Base-by-base conservation (phyloP, 129 eudicot species). In the Dittrichia graveolens region DNA sequence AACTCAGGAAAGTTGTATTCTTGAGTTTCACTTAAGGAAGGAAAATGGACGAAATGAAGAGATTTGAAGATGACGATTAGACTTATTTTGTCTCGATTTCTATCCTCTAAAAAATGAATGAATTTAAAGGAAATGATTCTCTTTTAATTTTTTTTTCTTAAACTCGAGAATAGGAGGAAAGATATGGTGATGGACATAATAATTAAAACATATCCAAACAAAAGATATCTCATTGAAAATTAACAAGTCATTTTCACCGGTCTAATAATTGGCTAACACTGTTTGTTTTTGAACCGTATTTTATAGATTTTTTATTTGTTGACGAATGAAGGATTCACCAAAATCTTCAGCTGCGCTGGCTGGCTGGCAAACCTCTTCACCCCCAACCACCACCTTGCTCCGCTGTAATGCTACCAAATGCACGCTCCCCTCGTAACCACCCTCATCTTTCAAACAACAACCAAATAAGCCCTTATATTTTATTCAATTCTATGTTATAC, bases 311-410 rank as follows among this genome's bases (percentile, higher is more conserved):
- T 58, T 45, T 59, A 24, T 24, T 24, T 24, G 16, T 57, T 42
- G 8, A 48, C 5, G 73, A n/a, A n/a, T n/a, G n/a, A 31, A 67
- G 73, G 60, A 70, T 70, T 19, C 77, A 59, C 58, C 42, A 34
- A 72, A 44, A 72, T 72, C 77, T 72, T 72, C 40, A 54, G 66
- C 74, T 44, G 54, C 58, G 48, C 76, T 72, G 77, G 68, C 77
- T 24, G 31, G 31, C 31, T 2, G 31, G 31, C 31, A 24, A 72
- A 44, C 4, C 74, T 52, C 62, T 16, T 52, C 50, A 18, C 13
- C 35, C 52, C 72, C 73, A 66, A 75, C 79, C 65, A 65, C 73
- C 12, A 65, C 57, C 42, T 34, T 56, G 65, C 65, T 75, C 66
- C 41, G 73, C 79, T 75, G 66, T 66, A 64, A 75, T 64, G 66